Evolutionary conservation across 2,329 filamentous ascomycete species (phyloP).

Genomic region (Aspergillus thermomutatus): DNA sequence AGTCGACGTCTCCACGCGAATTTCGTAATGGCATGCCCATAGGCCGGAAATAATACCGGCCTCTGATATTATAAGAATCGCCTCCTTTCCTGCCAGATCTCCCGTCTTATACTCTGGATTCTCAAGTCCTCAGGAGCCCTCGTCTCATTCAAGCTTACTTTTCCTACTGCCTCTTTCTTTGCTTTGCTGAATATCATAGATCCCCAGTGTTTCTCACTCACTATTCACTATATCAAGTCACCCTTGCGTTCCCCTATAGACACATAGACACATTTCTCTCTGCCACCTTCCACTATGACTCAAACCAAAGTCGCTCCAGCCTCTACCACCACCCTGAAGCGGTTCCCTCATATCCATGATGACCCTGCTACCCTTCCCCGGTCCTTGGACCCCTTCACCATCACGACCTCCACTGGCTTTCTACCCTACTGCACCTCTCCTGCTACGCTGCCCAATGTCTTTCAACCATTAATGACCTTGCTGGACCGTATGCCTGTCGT

Average conservation of each 20-base stretch:
- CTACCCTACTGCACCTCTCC: conserved; percentile 40
- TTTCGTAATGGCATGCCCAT: conserved; percentile 37
- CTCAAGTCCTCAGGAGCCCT: conserved; percentile 10
- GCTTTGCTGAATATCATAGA: conserved; percentile 1
- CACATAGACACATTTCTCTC: conserved; percentile 1
- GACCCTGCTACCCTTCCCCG: conserved; percentile 40
- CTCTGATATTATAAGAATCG: conserved; percentile 43
- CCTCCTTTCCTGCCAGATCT: conserved; percentile 28
- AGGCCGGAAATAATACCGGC: conserved; percentile 48
- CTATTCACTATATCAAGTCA: conserved; percentile 1
- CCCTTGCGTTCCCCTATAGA: neutral
- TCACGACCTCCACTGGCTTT: conserved; percentile 46
- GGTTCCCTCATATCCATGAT: conserved; percentile 45
- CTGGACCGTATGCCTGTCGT: conserved; percentile 75
- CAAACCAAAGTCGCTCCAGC: conserved; percentile 28
- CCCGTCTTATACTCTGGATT: conserved; percentile 15
- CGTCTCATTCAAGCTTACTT: conserved; percentile 1
- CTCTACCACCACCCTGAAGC: conserved; percentile 33
- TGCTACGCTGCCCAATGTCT: conserved; percentile 64
- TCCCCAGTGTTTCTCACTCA: neutral
- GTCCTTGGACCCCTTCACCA: conserved; percentile 46
- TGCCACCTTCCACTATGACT: conserved; percentile 31
- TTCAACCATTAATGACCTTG: conserved; percentile 68
- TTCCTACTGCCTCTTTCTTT: conserved; percentile 11
- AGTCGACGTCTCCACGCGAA: conserved; percentile 22